Percentiles rank a stretch among this genome's conserved stretches.
These are phyloP conservation scores for Quambalaria eucalypti DNA, from an alignment of 1,284 basidiomycete species.

Conservation along the genomic window DNA sequence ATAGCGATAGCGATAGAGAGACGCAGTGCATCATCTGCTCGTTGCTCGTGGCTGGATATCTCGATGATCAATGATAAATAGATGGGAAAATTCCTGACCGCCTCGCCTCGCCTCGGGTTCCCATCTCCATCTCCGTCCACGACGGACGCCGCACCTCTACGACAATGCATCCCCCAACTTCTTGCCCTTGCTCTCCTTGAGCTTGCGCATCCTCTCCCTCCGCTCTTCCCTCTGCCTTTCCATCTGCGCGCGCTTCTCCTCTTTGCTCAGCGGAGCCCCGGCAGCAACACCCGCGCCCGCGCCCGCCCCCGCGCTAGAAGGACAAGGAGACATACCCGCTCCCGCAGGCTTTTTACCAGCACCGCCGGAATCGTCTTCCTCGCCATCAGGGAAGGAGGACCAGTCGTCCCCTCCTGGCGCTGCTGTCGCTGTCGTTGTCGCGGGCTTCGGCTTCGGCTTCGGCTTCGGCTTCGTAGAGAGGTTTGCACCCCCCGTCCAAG, in stretches of 20 bases:
- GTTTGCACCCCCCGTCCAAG: background rate
- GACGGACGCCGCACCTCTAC: no score
- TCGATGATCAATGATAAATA: no score
- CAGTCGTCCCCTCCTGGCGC: background rate
- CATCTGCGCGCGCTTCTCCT: constrained; percentile 32
- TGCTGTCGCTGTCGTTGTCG: background rate
- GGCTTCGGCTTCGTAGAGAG: no score
- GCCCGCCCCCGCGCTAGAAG: background rate
- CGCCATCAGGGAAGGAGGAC: background rate
- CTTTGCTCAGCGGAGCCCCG: constrained; percentile 17
- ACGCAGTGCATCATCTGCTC: no score
- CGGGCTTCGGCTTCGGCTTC: background rate
- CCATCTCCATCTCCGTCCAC: no score
- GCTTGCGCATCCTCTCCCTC: constrained; percentile 17
- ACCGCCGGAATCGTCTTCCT: background rate
- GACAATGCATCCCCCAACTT: constrained; percentile 3
- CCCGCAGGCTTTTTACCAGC: no score
- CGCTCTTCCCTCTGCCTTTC: constrained; percentile 31
- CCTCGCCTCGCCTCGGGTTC: no score
- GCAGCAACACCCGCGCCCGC: background rate
- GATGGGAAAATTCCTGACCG: no score
- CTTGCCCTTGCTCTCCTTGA: constrained; percentile 26
- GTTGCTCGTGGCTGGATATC: no score
- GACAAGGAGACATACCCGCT: no score
- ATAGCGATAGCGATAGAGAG: no score